A percentile compares a stretch with the other conserved stretches of the same genome.
phyloP scores from a whole-genome alignment of 306 rosid genomes.

The Luffa acutangula region DNA sequence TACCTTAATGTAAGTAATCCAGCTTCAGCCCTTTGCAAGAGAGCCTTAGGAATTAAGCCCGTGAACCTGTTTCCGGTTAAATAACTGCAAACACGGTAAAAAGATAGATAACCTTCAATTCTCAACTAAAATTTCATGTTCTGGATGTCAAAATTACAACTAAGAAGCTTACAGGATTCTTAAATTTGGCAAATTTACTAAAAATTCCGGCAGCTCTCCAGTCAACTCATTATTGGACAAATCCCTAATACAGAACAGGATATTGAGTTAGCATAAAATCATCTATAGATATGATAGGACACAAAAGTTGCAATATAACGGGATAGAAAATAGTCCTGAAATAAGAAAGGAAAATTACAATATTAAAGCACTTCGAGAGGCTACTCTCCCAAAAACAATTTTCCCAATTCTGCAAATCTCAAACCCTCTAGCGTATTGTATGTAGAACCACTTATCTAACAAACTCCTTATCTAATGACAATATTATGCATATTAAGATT shows the following conservation, averaged over 20 bases:
- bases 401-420: not conserved
- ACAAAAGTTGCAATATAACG: not conserved
- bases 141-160: not conserved
- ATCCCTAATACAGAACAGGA: constrained; percentile 17
- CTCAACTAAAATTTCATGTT: not conserved
- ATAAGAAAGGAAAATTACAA: not conserved
- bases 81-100: not conserved
- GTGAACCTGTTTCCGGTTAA: constrained; percentile 12
- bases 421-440: not conserved
- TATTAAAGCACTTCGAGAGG: not conserved
- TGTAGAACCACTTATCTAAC: not conserved
- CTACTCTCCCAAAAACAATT: not conserved
- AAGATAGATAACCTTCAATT: not conserved
- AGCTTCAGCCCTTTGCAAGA: constrained; percentile 4
- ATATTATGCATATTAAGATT: not conserved
- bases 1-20: constrained; percentile 4
- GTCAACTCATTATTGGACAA: constrained; percentile 33
- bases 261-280: not conserved
- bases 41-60: constrained; percentile 14
- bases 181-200: constrained; percentile 17
- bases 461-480: not conserved
- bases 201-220: constrained; percentile 23
- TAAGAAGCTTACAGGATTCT: constrained; percentile 20
- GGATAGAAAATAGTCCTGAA: not conserved
- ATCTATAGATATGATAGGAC: not conserved